A percentile compares a stretch with the other conserved stretches of the same genome.
These are phyloP conservation scores for Tylopilus felleus DNA, from an alignment of 768 basidiomycete species.

Conservation along the genomic window DNA sequence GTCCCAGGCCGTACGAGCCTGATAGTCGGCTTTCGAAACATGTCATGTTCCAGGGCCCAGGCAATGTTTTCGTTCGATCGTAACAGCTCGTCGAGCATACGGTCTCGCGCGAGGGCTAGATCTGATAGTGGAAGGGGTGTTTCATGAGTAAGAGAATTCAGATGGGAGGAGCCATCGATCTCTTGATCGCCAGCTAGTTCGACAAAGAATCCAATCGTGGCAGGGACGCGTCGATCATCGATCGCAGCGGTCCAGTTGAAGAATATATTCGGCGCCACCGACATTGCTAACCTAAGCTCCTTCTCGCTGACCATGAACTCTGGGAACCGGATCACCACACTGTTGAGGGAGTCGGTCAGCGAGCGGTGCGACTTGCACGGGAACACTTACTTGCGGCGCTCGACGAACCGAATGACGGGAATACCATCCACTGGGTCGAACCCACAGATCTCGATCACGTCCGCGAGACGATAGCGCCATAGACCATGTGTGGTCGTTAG, in stretches of 20 bases:
- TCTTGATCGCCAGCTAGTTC: constrained; percentile 7
- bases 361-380: not conserved
- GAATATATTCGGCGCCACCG: not conserved
- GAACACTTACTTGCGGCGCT: constrained; percentile 9
- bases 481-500: constrained; percentile 16
- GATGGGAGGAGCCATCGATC: not conserved
- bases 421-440: constrained; percentile 17
- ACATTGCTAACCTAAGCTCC: constrained; percentile 8
- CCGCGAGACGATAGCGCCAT: constrained; percentile 20
- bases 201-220: constrained; percentile 17
- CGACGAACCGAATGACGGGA: constrained; percentile 18
- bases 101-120: not conserved
- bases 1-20: constrained; percentile 21
- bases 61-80: not conserved
- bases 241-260: constrained; percentile 16
- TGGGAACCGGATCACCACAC: not conserved
- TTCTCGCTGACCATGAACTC: constrained; percentile 7
- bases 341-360: not conserved
- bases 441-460: constrained; percentile 20
- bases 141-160: not conserved
- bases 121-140: not conserved
- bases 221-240: constrained; percentile 2
- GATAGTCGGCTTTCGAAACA: constrained; percentile 18
- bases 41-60: not conserved
- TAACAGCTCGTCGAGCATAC: constrained; percentile 9